phyloP scores from a whole-genome alignment of 169 alveolate species.

The Nephromyces sp. region DNA sequence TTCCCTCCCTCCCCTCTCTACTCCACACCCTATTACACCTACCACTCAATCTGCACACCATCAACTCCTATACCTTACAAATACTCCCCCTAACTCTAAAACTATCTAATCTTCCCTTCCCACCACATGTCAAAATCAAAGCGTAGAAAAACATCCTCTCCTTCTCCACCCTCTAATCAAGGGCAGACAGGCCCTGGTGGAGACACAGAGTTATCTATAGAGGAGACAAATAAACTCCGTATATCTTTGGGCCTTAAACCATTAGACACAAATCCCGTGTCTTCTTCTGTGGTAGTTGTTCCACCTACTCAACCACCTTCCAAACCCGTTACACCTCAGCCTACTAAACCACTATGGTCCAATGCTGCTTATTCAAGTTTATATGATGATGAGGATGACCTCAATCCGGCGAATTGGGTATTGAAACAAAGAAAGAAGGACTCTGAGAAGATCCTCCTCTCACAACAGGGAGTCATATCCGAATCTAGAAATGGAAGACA shows the following conservation, averaged over 20 bases:
- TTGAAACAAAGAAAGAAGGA: background rate
- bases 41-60: no score
- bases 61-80: no score
- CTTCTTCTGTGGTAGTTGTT: background rate
- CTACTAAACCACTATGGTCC: background rate
- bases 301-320: background rate
- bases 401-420: background rate
- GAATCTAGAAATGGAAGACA: background rate
- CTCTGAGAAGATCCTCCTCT: background rate
- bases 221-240: conserved; percentile 34
- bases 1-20: no score
- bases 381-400: background rate
- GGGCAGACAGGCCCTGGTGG: background rate
- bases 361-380: no score
- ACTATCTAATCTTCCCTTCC: no score
- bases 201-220: conserved; percentile 18
- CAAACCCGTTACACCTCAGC: background rate
- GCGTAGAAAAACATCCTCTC: no score
- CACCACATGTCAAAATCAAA: no score
- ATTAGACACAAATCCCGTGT: background rate
- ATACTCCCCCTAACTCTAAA: no score
- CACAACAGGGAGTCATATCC: background rate
- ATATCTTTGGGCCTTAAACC: conserved; percentile 14
- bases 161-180: no score
- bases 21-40: no score